Percentiles rank a stretch among this genome's conserved stretches.
These are phyloP conservation scores for Benincasa hispida DNA, from an alignment of 306 rosid species.

Conservation along the genomic window DNA sequence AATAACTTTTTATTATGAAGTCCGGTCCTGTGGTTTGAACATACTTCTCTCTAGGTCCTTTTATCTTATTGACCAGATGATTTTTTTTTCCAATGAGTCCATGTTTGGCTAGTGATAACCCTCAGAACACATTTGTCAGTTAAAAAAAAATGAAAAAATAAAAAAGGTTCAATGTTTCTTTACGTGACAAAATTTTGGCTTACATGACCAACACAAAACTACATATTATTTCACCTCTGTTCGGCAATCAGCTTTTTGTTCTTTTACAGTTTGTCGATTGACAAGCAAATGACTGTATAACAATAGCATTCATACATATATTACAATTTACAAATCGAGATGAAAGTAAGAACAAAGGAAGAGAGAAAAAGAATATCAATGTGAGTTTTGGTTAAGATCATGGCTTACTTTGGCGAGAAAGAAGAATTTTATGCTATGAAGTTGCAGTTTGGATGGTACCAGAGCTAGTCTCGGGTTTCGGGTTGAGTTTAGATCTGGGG, in stretches of 20 bases:
- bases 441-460: constrained; percentile 22
- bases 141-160: background rate
- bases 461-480: constrained; percentile 11
- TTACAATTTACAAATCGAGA: background rate
- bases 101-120: background rate
- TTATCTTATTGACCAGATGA: too few relatives aligned
- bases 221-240: background rate
- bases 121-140: background rate
- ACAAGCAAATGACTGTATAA: background rate
- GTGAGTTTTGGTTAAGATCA: background rate
- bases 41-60: too few relatives aligned
- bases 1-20: too few relatives aligned
- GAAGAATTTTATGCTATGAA: constrained; percentile 15
- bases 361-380: background rate
- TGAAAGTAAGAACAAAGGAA: background rate
- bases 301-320: background rate
- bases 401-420: background rate
- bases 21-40: too few relatives aligned
- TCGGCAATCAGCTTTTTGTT: background rate
- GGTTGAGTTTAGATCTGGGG: constrained; percentile 29
- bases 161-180: background rate
- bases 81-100: too few relatives aligned
- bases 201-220: background rate
- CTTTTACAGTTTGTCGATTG: background rate
- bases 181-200: background rate